Evolutionary conservation across 306 rosid species (phyloP), one percentile per base, ranked within the genome.

Genomic region (Gynostemma pentaphyllum): DNA sequence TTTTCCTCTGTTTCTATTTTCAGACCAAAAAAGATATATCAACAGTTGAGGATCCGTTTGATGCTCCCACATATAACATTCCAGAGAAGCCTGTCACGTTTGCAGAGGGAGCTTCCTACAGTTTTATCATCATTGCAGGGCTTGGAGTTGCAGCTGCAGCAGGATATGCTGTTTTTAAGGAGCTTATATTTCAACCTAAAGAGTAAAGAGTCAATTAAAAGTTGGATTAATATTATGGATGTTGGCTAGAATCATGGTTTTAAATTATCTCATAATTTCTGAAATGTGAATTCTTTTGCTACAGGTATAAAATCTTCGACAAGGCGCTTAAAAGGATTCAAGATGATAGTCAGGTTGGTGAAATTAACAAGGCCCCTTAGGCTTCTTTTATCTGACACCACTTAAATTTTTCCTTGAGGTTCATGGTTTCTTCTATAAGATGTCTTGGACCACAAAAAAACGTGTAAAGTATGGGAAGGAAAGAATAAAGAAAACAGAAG

Each of bases 71-170:
- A 0, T 82, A 89, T 76, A 86, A 89, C 50, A 94, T 94, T 78
- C 97, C 99, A 22, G 89, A 89, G 81, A 87, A 87, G 81, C 95
- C 94, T 2, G 85, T 90, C 18, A 83, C 95, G 2, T 90, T 87
- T 72, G 81, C 81, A 9, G 95, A 83, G 69, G 95, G 96, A 18
- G 94, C 97, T 34, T 87, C 96, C 78, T 87, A 85, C 77, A 76
- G 84, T 71, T 41, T 87, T 54, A 67, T 87, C 80, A 90, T 90
- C 76, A 87, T 90, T 61, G 83, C 78, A 0, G 97, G 95, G 72
- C 88, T 87, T 53, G 97, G 97, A 66, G 15, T 90, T 67, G 90
- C 90, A 13, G 90, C 78, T 46, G 85, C 87, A 14, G 99, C 99
- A 0, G 97, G 86, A 80, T 89, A 88, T 72, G 90, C 87, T 29